Conservation (phyloP, 192 early-diverging fungal genomes). For the Glomus cerebriforme region DNA sequence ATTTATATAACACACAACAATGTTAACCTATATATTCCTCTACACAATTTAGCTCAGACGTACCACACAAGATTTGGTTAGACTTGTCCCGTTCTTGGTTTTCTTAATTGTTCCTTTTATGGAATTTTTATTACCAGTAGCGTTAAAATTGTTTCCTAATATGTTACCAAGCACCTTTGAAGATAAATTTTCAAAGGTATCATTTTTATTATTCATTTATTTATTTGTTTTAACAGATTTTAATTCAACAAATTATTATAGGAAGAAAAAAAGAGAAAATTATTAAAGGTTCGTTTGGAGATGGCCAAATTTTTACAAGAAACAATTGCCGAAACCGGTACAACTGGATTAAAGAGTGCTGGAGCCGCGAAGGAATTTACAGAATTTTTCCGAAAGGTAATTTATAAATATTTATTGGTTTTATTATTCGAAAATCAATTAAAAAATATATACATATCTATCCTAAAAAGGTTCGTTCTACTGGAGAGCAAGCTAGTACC, state of each 20-base stretch:
- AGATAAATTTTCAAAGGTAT: slow-evolving; percentile 78
- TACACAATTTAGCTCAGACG: slow-evolving; percentile 65
- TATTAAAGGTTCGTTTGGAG: slow-evolving; percentile 88
- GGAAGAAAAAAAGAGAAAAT: slow-evolving; percentile 94
- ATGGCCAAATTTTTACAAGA: slow-evolving; percentile 96
- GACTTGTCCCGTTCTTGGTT: slow-evolving; percentile 89
- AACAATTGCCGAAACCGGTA: slow-evolving; percentile 85
- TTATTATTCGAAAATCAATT: not conserved
- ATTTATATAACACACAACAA: not conserved
- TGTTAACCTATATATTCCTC: not conserved
- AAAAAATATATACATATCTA: not conserved
- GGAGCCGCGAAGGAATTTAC: slow-evolving; percentile 69
- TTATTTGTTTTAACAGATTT: not conserved
- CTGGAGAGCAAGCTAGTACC: slow-evolving; percentile 80
- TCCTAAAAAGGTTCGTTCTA: slow-evolving; percentile 66
- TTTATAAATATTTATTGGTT: not conserved
- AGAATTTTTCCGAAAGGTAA: slow-evolving; percentile 77
- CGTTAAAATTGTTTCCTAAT: slow-evolving; percentile 92
- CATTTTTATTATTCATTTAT: not conserved
- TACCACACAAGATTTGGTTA: slow-evolving; percentile 82
- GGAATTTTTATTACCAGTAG: slow-evolving; percentile 90
- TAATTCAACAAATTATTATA: slow-evolving; percentile 35
- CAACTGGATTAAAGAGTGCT: slow-evolving; percentile 50
- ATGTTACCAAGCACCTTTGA: slow-evolving; percentile 97
- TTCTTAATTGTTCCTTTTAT: slow-evolving; percentile 94